These are phyloP conservation scores for Lactarius akahatsu DNA, from an alignment of 768 basidiomycete genomes.

Conservation along the genomic window DNA sequence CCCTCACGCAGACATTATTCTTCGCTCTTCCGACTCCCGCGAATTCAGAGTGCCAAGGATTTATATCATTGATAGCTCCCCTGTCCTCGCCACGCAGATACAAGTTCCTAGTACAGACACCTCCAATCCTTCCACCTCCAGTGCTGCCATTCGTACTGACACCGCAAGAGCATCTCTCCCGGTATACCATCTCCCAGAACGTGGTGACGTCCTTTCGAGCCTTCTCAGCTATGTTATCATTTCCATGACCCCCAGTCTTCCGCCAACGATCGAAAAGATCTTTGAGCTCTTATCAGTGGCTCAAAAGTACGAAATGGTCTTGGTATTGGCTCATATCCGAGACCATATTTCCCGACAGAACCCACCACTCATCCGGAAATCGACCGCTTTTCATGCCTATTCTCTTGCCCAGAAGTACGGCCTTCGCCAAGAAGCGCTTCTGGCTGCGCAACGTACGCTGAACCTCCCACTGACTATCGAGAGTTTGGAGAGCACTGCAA, in stretches of 20 bases:
- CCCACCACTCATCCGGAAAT: conserved; percentile 14
- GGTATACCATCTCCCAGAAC: conserved; percentile 9
- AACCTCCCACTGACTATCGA: conserved; percentile 3
- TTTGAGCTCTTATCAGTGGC: conserved; percentile 14
- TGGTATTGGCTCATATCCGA: conserved; percentile 7
- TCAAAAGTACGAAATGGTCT: conserved; percentile 15
- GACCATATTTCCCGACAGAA: conserved; percentile 2
- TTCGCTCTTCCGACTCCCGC: conserved; percentile 6
- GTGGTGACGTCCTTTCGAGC: conserved; percentile 14
- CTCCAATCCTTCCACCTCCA: background rate
- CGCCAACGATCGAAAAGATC: conserved; percentile 5
- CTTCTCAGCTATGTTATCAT: conserved; percentile 19
- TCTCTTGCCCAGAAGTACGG: conserved; percentile 10
- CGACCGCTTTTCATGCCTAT: conserved; percentile 9
- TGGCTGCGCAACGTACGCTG: conserved; percentile 12
- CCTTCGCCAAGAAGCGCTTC: conserved; percentile 14
- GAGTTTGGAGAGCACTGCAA: conserved; percentile 5
- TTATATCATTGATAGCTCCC: conserved; percentile 17
- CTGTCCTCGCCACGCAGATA: conserved; percentile 31
- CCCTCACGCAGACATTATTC: conserved; percentile 13
- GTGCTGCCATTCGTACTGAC: background rate
- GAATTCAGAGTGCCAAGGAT: conserved; percentile 18
- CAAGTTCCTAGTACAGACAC: background rate
- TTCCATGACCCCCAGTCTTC: conserved; percentile 7
- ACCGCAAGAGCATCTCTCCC: background rate